Percentiles rank a stretch among this genome's conserved stretches.
Conservation (phyloP, 164 flowering plant genomes). For the Malania oleifera region DNA sequence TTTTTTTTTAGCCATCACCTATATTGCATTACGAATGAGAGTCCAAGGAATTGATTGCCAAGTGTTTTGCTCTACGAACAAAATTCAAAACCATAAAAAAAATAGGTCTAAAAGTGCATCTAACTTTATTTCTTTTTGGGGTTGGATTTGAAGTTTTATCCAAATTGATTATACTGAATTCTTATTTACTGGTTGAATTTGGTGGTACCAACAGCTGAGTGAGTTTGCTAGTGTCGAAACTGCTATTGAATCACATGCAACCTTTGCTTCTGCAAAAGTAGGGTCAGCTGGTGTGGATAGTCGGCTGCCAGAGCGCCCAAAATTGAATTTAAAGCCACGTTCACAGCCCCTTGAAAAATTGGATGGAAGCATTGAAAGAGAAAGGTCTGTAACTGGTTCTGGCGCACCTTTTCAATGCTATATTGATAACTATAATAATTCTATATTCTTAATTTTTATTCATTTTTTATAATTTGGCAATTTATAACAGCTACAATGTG, state of each 20-base stretch:
- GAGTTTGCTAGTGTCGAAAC: conserved; percentile 30
- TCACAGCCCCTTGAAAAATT: conserved; percentile 52
- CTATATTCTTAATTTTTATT: not conserved
- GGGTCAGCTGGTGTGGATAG: conserved; percentile 39
- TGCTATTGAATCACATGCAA: conserved; percentile 23
- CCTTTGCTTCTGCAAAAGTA: conserved; percentile 29
- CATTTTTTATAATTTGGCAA: not conserved
- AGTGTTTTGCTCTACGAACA: too few species aligned
- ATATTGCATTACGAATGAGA: too few species aligned
- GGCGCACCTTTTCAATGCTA: not conserved
- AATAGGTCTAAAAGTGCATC: too few species aligned
- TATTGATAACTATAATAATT: too few species aligned
- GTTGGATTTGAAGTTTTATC: not conserved
- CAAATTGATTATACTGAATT: not conserved
- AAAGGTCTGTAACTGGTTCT: conserved; percentile 43
- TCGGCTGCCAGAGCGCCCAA: conserved; percentile 58
- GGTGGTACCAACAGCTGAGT: conserved; percentile 27
- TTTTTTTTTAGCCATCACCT: too few species aligned
- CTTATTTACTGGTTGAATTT: conserved; percentile 10
- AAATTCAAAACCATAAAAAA: too few species aligned
- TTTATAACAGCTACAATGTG: not conserved
- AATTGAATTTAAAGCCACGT: conserved; percentile 72
- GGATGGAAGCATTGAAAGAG: conserved; percentile 39
- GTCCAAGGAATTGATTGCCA: too few species aligned
- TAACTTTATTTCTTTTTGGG: too few species aligned